Conservation (phyloP, 148 eudicot genomes). For the Salicornia ramosissima region DNA sequence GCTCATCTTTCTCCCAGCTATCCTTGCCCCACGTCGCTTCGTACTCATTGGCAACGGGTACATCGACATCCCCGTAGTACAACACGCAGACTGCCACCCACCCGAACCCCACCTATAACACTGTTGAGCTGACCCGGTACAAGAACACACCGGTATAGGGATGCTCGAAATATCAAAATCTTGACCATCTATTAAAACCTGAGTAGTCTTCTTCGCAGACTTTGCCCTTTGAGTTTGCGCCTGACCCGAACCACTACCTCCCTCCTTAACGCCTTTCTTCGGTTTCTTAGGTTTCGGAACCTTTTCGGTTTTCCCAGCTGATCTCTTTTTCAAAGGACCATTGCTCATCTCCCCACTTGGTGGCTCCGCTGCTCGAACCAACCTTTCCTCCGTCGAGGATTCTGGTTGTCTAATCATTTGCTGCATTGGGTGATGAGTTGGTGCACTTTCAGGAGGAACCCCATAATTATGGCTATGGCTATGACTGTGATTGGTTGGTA, state of each 20-base stretch:
- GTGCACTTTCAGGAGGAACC: constrained; percentile 27
- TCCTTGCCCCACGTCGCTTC: constrained; percentile 47
- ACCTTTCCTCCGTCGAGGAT: constrained; percentile 38
- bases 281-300: constrained; percentile 37
- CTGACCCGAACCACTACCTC: constrained; percentile 30
- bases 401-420: constrained; percentile 41
- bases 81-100: constrained; percentile 51
- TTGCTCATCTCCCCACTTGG: constrained; percentile 20
- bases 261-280: constrained; percentile 40
- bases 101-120: constrained; percentile 52
- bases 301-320: constrained; percentile 38
- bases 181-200: constrained; percentile 43
- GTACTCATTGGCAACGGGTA: constrained; percentile 50
- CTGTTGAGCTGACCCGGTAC: constrained; percentile 42
- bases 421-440: constrained; percentile 34
- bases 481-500: constrained; percentile 27
- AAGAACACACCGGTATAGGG: constrained; percentile 47
- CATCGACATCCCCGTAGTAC: constrained; percentile 46
- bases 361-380: constrained; percentile 33
- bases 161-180: constrained; percentile 48
- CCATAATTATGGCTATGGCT: constrained; percentile 25
- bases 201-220: constrained; percentile 39
- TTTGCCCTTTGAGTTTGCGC: constrained; percentile 26
- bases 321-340: constrained; percentile 35
- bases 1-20: constrained; percentile 52